Conservation (phyloP, 495 filamentous ascomycete genomes). For the Astrothelium macrocarpum region DNA sequence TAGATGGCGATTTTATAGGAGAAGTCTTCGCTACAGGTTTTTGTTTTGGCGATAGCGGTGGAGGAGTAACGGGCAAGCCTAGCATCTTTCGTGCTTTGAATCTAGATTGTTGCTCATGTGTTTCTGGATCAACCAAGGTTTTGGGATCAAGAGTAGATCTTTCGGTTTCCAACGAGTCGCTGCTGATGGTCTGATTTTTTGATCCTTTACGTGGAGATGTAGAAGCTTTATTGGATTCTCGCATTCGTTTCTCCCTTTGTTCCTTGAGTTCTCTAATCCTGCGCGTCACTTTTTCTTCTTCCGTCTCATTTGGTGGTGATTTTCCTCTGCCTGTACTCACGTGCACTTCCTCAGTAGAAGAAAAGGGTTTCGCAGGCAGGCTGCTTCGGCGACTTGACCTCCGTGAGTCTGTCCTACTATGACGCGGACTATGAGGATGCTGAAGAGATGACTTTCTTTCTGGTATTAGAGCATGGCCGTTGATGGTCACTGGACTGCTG, state of each 20-base stretch:
- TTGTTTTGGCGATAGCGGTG: constrained; percentile 16
- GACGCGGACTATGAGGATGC: constrained; percentile 4
- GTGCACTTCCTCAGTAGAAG: not conserved
- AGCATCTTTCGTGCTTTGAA: constrained; percentile 1
- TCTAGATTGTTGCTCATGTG: not conserved
- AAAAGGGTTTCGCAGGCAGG: not conserved
- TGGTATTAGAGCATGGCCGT: constrained; percentile 9
- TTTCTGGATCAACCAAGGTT: not conserved
- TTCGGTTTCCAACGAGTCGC: not conserved
- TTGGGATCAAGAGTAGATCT: not conserved
- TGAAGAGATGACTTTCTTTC: constrained; percentile 5
- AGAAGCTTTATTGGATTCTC: constrained; percentile 5
- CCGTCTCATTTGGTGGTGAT: constrained; percentile 10
- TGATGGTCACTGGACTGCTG: not conserved
- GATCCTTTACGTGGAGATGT: not conserved
- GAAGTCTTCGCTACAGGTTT: not conserved
- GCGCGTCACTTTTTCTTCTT: constrained; percentile 22
- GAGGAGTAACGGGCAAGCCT: constrained; percentile 6
- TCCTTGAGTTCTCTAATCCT: constrained; percentile 18
- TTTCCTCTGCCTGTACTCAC: constrained; percentile 7
- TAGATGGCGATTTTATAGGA: not conserved
- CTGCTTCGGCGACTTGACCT: constrained; percentile 1
- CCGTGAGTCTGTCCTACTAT: not conserved
- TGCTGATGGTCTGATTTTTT: not conserved
- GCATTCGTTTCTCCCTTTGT: constrained; percentile 16